phyloP scores from a whole-genome alignment of 2,329 filamentous ascomycete species.

The Aureobasidium sp. region DNA sequence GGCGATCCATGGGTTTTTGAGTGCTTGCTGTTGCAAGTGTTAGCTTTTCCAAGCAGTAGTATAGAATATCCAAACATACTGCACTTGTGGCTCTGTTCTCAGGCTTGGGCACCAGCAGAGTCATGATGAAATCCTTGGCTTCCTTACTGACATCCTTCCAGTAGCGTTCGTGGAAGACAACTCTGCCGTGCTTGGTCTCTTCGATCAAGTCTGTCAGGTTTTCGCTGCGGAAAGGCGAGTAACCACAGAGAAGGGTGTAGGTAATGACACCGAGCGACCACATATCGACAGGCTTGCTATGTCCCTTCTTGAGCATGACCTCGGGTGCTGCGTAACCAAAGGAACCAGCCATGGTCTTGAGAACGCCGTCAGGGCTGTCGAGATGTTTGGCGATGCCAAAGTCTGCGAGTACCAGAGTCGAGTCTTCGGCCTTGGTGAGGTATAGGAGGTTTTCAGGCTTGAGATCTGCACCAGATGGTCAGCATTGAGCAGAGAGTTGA shows the following conservation, averaged over 20 bases:
- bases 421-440: conserved; percentile 66
- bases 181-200: conserved; percentile 74
- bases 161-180: conserved; percentile 95
- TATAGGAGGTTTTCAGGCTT: conserved; percentile 98
- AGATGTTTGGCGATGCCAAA: conserved; percentile 99
- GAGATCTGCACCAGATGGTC: conserved; percentile 55
- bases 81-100: conserved; percentile 68
- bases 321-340: conserved; percentile 97
- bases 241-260: conserved; percentile 94
- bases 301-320: conserved; percentile 95
- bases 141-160: conserved; percentile 97
- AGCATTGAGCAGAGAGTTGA: neutral
- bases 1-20: conserved; percentile 80
- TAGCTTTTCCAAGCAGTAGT: neutral
- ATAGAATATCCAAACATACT: conserved; percentile 37
- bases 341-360: conserved; percentile 97
- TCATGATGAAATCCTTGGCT: conserved; percentile 87
- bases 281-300: conserved; percentile 98
- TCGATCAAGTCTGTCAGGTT: conserved; percentile 88
- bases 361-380: conserved; percentile 78
- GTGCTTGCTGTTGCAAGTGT: conserved; percentile 50
- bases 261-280: conserved; percentile 99
- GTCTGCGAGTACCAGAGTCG: conserved; percentile 86
- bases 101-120: conserved; percentile 70
- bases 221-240: conserved; percentile 95